These are phyloP conservation scores for Penicillium canariense DNA, from an alignment of 495 filamentous ascomycete genomes.

Conservation along the genomic window DNA sequence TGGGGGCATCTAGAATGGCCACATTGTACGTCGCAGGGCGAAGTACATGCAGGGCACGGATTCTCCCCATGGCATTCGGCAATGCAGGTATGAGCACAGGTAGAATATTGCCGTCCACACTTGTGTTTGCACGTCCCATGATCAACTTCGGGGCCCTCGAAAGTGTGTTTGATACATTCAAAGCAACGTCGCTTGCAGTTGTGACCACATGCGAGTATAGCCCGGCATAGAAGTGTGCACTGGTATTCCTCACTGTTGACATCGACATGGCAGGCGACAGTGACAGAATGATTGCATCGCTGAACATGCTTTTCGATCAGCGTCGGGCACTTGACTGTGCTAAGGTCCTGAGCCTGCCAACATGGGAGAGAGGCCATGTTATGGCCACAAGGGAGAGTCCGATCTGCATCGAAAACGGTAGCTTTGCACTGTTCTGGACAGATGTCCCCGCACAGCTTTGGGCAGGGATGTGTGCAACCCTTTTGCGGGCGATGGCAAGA, in stretches of 20 bases:
- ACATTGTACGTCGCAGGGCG: conserved; percentile 60
- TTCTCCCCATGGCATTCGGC: conserved; percentile 52
- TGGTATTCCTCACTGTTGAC: conserved; percentile 30
- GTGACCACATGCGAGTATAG: conserved; percentile 58
- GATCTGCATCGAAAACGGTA: conserved; percentile 32
- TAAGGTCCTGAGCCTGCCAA: conserved; percentile 45
- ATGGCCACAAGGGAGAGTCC: conserved; percentile 62
- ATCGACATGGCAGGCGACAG: conserved; percentile 50
- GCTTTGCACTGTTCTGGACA: conserved; percentile 51
- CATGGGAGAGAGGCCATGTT: conserved; percentile 46
- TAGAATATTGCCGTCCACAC: conserved; percentile 55
- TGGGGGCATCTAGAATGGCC: conserved; percentile 59
- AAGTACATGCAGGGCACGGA: conserved; percentile 53
- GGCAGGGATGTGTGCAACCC: conserved; percentile 63
- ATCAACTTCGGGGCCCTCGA: conserved; percentile 24
- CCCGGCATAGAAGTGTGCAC: conserved; percentile 50
- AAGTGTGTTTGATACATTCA: conserved; percentile 51
- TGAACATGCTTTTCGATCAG: conserved; percentile 45
- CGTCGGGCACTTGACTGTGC: conserved; percentile 35
- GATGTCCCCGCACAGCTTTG: conserved; percentile 55
- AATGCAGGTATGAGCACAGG: conserved; percentile 58
- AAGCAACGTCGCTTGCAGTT: conserved; percentile 52
- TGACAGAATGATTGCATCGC: conserved; percentile 53
- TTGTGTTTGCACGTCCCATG: conserved; percentile 51
- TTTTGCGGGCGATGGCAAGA: conserved; percentile 54